Evolutionary conservation across 768 basidiomycete species (phyloP).

Genomic region (Asterophora parasitica): DNA sequence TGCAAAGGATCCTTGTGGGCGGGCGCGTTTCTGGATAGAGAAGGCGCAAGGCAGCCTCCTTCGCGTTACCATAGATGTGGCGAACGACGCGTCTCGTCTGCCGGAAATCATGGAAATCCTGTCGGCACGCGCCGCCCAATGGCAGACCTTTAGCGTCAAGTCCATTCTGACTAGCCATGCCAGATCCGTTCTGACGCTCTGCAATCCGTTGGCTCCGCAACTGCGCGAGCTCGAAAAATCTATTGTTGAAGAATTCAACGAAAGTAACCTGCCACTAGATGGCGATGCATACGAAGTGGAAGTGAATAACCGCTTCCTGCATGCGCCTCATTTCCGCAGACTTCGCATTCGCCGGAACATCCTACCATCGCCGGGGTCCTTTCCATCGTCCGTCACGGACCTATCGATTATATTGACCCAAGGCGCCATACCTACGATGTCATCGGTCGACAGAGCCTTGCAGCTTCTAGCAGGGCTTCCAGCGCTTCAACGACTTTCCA

Average conservation of each 20-base stretch:
- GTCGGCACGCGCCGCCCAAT: constrained; percentile 33
- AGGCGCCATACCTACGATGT: constrained; percentile 14
- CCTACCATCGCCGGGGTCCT: constrained; percentile 27
- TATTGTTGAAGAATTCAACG: constrained; percentile 26
- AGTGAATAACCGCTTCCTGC: constrained; percentile 25
- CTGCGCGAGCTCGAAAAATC: constrained; percentile 30
- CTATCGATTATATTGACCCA: constrained; percentile 29
- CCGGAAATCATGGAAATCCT: constrained; percentile 37
- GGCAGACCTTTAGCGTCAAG: constrained; percentile 39
- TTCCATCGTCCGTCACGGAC: constrained; percentile 30
- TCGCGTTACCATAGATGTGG: constrained; percentile 38
- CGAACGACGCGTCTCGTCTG: constrained; percentile 25
- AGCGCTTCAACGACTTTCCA: constrained; percentile 33
- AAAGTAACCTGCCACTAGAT: constrained; percentile 11
- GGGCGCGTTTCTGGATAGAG: constrained; percentile 47
- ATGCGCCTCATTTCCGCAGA: constrained; percentile 30
- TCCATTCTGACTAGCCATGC: constrained; percentile 33
- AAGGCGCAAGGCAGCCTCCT: constrained; percentile 41
- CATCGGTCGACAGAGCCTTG: constrained; percentile 23
- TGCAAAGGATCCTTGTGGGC: constrained; percentile 33
- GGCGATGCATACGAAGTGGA: constrained; percentile 20
- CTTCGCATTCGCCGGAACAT: constrained; percentile 30
- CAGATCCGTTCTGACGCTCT: constrained; percentile 34
- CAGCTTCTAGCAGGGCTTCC: constrained; percentile 34
- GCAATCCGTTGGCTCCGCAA: constrained; percentile 29